Base-by-base conservation (phyloP, 169 alveolate genomes). In the Plasmodium malariae region DNA sequence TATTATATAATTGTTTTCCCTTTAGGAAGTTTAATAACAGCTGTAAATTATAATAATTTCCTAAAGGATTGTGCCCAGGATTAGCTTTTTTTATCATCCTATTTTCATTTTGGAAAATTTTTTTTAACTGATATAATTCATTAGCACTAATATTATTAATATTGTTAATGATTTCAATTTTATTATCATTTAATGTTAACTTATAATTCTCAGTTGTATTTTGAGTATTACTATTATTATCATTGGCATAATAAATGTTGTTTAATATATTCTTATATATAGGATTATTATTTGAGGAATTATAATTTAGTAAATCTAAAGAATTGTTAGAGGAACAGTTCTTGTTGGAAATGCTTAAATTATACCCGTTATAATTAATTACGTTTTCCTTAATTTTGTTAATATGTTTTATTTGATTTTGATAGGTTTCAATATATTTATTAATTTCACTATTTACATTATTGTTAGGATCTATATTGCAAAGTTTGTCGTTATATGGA, bases 11-110 rank as follows among this genome's bases (percentile, higher is more conserved):
- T n/a, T 78, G 89, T 45, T 37, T 51, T 63, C 54, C 69, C 55
- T 40, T 62, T 34, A 78, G 4, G n/a, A 26, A 45, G 51, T 63
- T 78, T 49, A 78, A 69, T 24, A 78, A 28, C 28, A 78, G 32
- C 19, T 78, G 89, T 19, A 78, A n/a, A 55, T 78, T 78, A 55
- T 78, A 78, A 49, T 78, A 78, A 65, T 78, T 55, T 28, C 30
- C 63, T 12, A 78, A n/a, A 1, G 89, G 70, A 32, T 43, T n/a
- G 32, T 12, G 57, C 40, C 32, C 19, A 36, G 37, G 48, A 26
- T 14, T 60, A 24, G 11, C 2, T 26, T 17, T 6, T 19, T 63
- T 78, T n/a, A 6, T 55, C 11, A 32, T 43, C 45, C 28, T 36
- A 63, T 54, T 54, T 65, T 60, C 89, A 62, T 37, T 78, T 7